phyloP scores from a whole-genome alignment of 1,139 yeast species.

The Diutina mesorugosa region DNA sequence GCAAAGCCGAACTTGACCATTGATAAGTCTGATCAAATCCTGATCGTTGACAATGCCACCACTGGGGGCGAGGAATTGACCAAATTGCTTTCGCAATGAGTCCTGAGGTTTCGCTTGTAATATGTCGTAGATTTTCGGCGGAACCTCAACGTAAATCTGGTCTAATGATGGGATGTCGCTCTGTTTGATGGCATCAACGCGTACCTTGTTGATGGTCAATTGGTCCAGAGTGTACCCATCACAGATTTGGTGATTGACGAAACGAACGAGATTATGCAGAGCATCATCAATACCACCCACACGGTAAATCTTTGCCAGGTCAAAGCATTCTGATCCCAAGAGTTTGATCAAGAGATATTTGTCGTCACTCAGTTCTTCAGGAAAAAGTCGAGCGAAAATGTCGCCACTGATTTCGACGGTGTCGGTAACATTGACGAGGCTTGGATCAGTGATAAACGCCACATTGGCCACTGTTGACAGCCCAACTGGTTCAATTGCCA shows the following conservation, averaged over 20 bases:
- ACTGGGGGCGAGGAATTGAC: conserved; percentile 13
- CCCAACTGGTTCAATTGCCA: conserved; percentile 4
- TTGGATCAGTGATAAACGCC: conserved; percentile 19
- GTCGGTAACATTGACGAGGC: conserved; percentile 13
- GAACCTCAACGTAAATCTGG: conserved; percentile 29
- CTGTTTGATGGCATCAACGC: conserved; percentile 18
- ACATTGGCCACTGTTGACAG: conserved; percentile 17
- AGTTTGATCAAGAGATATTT: conserved; percentile 22
- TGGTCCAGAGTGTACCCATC: neutral
- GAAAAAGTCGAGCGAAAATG: conserved; percentile 20
- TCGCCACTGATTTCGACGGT: conserved; percentile 22
- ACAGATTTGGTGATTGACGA: conserved; percentile 12
- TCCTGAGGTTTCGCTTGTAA: conserved; percentile 15
- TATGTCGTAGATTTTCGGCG: conserved; percentile 27
- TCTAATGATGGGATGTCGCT: conserved; percentile 17
- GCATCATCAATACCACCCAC: conserved; percentile 18
- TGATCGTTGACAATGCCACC: conserved; percentile 23
- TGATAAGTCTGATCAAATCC: conserved; percentile 24
- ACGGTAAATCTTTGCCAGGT: conserved; percentile 21
- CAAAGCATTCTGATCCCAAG: conserved; percentile 32
- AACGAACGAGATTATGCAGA: conserved; percentile 19
- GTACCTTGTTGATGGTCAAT: conserved; percentile 21
- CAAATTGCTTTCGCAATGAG: conserved; percentile 16
- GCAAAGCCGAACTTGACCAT: conserved; percentile 43
- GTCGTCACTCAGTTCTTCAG: conserved; percentile 8